These are phyloP conservation scores for Lathyrus sativus DNA, from an alignment of 306 rosid species.

Conservation along the genomic window DNA sequence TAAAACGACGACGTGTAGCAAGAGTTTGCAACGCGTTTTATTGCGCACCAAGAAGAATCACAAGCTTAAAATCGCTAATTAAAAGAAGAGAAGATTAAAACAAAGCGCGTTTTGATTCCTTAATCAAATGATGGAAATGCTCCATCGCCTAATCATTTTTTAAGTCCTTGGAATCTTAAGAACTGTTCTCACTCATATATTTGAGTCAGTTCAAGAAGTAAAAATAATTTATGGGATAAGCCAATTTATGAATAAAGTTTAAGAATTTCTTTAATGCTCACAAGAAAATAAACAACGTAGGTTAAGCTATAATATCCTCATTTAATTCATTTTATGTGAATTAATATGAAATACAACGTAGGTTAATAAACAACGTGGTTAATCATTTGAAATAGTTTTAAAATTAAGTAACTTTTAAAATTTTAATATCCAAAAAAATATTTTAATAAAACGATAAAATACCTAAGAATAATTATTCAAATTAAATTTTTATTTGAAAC, in stretches of 20 bases:
- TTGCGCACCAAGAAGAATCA: conserved; percentile 35
- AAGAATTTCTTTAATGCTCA: neutral
- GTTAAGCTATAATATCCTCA: neutral
- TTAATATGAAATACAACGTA: neutral
- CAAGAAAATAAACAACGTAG: neutral
- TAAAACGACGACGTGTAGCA: conserved; percentile 23
- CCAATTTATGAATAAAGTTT: neutral
- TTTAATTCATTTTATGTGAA: no score
- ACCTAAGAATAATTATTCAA: no score
- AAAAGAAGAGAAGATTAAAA: conserved; percentile 6
- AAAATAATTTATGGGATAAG: neutral
- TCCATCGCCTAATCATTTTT: conserved; percentile 41
- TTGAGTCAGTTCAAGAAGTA: neutral
- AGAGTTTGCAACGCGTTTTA: conserved; percentile 33
- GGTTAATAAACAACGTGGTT: no score
- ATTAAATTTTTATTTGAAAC: no score
- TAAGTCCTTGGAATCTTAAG: conserved; percentile 22
- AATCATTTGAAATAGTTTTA: no score
- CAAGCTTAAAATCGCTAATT: conserved; percentile 25
- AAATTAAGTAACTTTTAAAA: no score
- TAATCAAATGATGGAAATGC: conserved; percentile 50
- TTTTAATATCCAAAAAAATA: no score
- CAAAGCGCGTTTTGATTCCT: conserved; percentile 45
- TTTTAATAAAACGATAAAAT: no score
- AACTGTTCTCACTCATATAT: conserved; percentile 5